These are phyloP conservation scores for Huiozyma naganishii DNA, from an alignment of 805 yeast species.

Conservation along the genomic window DNA sequence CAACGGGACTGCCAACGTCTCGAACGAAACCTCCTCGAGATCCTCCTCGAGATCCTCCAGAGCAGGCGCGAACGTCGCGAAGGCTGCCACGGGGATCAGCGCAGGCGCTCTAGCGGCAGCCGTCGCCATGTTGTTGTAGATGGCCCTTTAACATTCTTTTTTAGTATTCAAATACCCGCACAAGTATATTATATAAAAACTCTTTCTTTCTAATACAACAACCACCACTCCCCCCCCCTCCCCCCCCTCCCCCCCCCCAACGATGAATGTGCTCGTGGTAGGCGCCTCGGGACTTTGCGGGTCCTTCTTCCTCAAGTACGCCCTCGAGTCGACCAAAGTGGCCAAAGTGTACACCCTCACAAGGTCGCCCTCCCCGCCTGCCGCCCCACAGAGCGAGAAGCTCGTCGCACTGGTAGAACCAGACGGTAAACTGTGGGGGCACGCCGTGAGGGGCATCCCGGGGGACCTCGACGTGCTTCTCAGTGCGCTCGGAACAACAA, in stretches of 20 bases:
- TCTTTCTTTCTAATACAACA: too few species aligned
- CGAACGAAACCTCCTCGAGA: neutral
- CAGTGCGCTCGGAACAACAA: slow-evolving; percentile 68
- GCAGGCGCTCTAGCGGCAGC: slow-evolving; percentile 15
- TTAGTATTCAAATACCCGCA: too few species aligned
- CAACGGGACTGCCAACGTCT: neutral
- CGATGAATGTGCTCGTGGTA: slow-evolving; percentile 34
- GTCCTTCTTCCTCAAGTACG: slow-evolving; percentile 37
- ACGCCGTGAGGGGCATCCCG: slow-evolving; percentile 17
- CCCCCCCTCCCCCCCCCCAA: too few species aligned
- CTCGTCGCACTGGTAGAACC: slow-evolving; percentile 33
- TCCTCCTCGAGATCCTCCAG: neutral
- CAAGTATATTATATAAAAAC: too few species aligned
- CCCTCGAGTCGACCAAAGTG: slow-evolving; percentile 29
- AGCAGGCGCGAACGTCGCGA: neutral
- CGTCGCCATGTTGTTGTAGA: slow-evolving; percentile 14
- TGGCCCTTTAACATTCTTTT: too few species aligned
- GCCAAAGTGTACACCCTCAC: slow-evolving; percentile 37
- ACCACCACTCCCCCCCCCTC: too few species aligned
- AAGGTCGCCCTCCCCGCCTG: slow-evolving; percentile 25
- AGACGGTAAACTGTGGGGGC: slow-evolving; percentile 43
- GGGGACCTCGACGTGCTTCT: slow-evolving; percentile 34
- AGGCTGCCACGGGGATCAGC: slow-evolving; percentile 13
- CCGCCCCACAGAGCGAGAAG: slow-evolving; percentile 29
- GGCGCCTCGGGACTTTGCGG: slow-evolving; percentile 84